Base-by-base conservation (phyloP, 2,329 filamentous ascomycete species). In the Trichoderma semiorbis region DNA sequence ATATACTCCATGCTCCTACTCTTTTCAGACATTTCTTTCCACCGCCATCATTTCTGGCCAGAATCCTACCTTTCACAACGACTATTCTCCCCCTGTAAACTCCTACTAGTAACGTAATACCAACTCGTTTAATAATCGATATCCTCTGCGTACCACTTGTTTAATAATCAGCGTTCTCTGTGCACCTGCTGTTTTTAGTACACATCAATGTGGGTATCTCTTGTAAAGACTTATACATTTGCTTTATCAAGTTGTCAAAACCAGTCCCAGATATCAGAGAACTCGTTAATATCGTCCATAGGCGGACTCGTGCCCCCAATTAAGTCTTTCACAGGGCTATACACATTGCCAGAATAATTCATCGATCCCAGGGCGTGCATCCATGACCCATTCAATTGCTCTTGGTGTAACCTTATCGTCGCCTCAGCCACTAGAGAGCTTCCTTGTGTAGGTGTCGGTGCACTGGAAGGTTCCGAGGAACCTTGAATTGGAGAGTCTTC, bases 241-340 rank as follows among this genome's bases (percentile, higher is more conserved):
- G 3, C 11, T 16, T 18, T 10, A 3, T 11, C n/a, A 8, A 8
- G 6, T 10, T 21, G 18, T 34, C 47, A 66, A 16, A 66, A 66
- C 63, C 63, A 66, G 26, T 66, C 63, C 63, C 63, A 66, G 12
- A 66, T 36, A 36, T 66, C 63, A 11, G 43, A 53, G 12, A 55
- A 16, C 16, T 66, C 63, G 26, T 66, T 66, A 7, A 34, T 30
- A 26, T 55, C 63, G 6, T 36, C 63, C 14, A 66, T n/a, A 26
- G 34, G 30, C 2, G 26, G 30, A 21, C 30, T 32, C 5, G 50
- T 30, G 2, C n/a, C 28, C 16, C 30, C 63, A 12, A 66, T 14
- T 3, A 66, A 18, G 5, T 55, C 63, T n/a, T 30, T 66, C 43
- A 50, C 30, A 12, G 43, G 28, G 12, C 28, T 55, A 55, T 34